Percentiles rank a stretch among this genome's conserved stretches.
Evolutionary conservation across 2,329 filamentous ascomycete genomes (phyloP).

Genomic region (Botrytis paeoniae): DNA sequence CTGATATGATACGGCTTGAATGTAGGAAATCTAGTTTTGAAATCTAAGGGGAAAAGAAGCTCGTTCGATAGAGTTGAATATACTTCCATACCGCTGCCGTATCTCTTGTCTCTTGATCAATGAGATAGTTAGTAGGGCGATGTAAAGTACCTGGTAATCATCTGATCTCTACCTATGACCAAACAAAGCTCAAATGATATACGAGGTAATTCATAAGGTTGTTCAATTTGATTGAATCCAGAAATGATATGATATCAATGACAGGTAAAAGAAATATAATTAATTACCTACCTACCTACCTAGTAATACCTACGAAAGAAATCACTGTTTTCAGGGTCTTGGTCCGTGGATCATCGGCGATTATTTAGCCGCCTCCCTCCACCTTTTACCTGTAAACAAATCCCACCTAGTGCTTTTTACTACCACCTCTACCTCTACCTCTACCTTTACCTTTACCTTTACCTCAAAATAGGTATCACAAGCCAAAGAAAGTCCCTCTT

Average conservation of each 20-base stretch:
- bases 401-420: background rate
- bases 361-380: conserved; percentile 1
- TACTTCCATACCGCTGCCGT: background rate
- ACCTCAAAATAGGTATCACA: conserved; percentile 1
- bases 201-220: background rate
- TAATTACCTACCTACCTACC: background rate
- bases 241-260: background rate
- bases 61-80: background rate
- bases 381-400: conserved; percentile 1
- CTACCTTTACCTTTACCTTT: background rate
- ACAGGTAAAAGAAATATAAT: background rate
- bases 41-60: background rate
- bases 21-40: background rate
- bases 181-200: background rate
- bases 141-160: background rate
- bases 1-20: background rate
- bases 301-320: background rate
- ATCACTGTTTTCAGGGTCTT: background rate
- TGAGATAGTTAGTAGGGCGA: background rate
- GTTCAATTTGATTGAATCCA: background rate
- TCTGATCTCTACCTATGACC: background rate
- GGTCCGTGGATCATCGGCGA: background rate
- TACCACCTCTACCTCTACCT: background rate
- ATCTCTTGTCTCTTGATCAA: background rate
- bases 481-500: background rate